Evolutionary conservation across 139 green algal species (phyloP), one percentile per base, ranked within the genome.

Genomic region (Chlorella ohadii): DNA sequence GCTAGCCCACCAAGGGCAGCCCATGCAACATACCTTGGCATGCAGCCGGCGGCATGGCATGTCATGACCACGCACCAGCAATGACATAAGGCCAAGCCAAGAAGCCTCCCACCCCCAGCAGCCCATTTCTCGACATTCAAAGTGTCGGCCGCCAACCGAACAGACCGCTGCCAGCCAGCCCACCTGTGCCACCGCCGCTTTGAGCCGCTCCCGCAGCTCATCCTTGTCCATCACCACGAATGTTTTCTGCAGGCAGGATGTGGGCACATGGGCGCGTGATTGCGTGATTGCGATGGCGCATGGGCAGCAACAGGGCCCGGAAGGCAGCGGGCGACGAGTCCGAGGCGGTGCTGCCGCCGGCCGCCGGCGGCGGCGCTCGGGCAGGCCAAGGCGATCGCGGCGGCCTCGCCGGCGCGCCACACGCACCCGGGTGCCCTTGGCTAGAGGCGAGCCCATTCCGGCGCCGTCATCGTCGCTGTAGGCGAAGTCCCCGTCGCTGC

Each of bases 211-310:
- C 19, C 76, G 57, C 56, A 82, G 59, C 76, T 82, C 76, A 23
- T 82, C 76, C 15, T 51, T 39, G 76, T 82, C 59, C 59, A 82
- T 20, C 36, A 82, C 76, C 5, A 82, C 27, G 36, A 82, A 82
- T 4, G 76, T 72, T 23, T 72, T 71, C 76, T 82, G 76, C 36
- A 51, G 44, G 44, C 44, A 51, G 44, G 7, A 51, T 51, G 6
- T 51, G 44, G 44, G 44, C 44, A 51, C 44, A 51, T 51, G n/a
- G n/a, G n/a, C n/a, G n/a, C n/a, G n/a, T n/a, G n/a, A n/a, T n/a
- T n/a, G n/a, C n/a, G n/a, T n/a, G n/a, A n/a, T n/a, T n/a, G n/a
- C n/a, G n/a, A n/a, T n/a, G n/a, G n/a, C n/a, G n/a, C n/a, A n/a
- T n/a, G n/a, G n/a, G 36, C 36, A 55, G 22, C 44, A 51, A 22